Base-by-base conservation (phyloP, 2,329 filamentous ascomycete genomes). In the Fusarium brevicatenulatum region DNA sequence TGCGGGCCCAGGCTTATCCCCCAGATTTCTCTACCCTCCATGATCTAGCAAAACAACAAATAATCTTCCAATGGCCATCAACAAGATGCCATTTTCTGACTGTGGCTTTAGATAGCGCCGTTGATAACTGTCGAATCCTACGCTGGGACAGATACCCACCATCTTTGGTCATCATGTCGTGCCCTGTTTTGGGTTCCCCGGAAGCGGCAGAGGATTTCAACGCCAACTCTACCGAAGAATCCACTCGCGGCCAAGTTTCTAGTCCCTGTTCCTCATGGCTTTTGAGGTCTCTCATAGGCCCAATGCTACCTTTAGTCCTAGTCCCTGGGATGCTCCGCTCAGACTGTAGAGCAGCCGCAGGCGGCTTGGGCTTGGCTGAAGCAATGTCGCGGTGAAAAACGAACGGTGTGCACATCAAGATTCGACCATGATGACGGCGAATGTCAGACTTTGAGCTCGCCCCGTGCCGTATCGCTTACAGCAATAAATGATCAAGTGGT, bases 161-260 rank as follows among this genome's bases (percentile, higher is more conserved):
- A 62, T 63, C 42, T 62, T 56, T 42, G 4, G 32, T 36, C 39
- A 49, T 66, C 66, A 63, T 70, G 37, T 25, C 36, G 54, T 62
- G 40, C 32, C 56, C 52, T 72, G 66, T 64, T 64, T 64, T 68
- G 63, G 50, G 34, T 71, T 49, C 55, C 68, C 69, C 57, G 69
- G 69, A 71, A 66, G 67, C 67, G 70, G 70, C 67, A 73, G 63
- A 72, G 55, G 63, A 58, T 65, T 68, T 73, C 65, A 44, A 62
- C 65, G 65, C 65, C 69, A 69, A 55, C 65, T 58, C 69, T 68
- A 59, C 49, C 70, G 52, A 47, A 39, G 56, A 68, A 49, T 39
- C 70, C 66, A 59, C 70, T 39, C 37, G 23, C 40, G 44, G 62
- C 68, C 68, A 71, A 56, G 57, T 68, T 68, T 71, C 39, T 44